Evolutionary conservation across 2,329 filamentous ascomycete species (phyloP).

Genomic region (Aspergillus brunneoviolaceus): DNA sequence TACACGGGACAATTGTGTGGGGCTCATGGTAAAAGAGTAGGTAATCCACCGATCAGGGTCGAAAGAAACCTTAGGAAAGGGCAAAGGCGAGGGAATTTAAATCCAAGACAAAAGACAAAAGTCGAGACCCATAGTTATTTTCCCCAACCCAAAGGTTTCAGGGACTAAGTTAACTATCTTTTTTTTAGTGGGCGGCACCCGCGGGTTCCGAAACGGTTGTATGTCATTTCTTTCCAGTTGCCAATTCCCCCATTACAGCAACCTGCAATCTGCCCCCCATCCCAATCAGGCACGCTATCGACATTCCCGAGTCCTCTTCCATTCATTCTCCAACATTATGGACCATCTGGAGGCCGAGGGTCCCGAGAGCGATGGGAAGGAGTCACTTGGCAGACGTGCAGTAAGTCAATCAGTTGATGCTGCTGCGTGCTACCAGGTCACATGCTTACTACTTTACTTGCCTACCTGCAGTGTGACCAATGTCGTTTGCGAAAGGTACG

Average conservation of each 20-base stretch:
- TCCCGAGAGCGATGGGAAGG: conserved; percentile 27
- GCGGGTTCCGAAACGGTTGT: conserved; percentile 16
- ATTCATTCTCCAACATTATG: background rate
- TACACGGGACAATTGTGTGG: background rate
- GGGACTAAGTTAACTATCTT: too few relatives aligned
- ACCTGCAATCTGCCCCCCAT: background rate
- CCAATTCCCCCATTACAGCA: background rate
- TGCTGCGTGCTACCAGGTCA: background rate
- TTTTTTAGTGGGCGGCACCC: conserved; percentile 14
- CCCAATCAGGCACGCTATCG: background rate
- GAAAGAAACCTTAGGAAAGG: background rate
- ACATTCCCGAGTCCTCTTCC: background rate
- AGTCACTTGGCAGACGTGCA: conserved; percentile 27
- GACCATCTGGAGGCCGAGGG: conserved; percentile 31
- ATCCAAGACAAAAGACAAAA: background rate
- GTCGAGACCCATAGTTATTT: background rate
- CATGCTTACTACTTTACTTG: background rate
- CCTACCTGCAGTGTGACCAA: conserved; percentile 33
- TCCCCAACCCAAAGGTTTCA: too few relatives aligned
- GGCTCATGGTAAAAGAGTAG: background rate
- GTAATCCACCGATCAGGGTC: background rate
- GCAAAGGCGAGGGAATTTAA: background rate
- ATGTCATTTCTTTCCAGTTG: background rate
- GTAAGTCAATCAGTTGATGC: conserved; percentile 25
- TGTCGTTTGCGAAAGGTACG: conserved; percentile 36